These are phyloP conservation scores for Claviceps sorghi DNA, from an alignment of 2,329 filamentous ascomycete species.

Conservation along the genomic window DNA sequence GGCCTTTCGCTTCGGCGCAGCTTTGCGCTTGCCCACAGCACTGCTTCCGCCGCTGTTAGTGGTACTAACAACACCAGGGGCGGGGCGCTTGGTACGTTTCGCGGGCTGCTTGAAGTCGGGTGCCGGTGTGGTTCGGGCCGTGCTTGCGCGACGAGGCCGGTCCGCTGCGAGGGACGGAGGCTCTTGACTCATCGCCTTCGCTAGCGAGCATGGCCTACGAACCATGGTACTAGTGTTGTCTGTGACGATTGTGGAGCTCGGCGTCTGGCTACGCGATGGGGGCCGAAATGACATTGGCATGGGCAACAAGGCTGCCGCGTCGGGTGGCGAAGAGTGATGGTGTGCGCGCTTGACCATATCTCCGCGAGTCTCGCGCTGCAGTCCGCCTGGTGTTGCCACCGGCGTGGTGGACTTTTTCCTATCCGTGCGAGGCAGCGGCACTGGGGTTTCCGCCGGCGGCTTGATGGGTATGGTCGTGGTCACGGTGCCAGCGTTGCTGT, in stretches of 20 bases:
- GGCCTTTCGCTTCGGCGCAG: conserved; percentile 51
- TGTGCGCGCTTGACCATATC: conserved; percentile 28
- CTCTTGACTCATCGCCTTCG: conserved; percentile 38
- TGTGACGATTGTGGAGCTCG: conserved; percentile 17
- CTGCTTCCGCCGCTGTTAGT: conserved; percentile 46
- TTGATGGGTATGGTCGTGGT: conserved; percentile 18
- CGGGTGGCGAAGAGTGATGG: conserved; percentile 13
- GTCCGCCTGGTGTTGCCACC: conserved; percentile 12
- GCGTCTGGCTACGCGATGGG: conserved; percentile 21
- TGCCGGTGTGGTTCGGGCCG: conserved; percentile 41
- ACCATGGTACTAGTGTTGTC: conserved; percentile 22
- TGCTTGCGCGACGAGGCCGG: conserved; percentile 40
- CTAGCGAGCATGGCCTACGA: conserved; percentile 37
- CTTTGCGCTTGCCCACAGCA: conserved; percentile 58
- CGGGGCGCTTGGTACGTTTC: conserved; percentile 54
- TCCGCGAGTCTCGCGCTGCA: conserved; percentile 31
- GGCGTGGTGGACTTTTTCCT: conserved; percentile 18
- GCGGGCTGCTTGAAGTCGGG: conserved; percentile 30
- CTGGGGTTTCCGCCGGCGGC: conserved; percentile 21
- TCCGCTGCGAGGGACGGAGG: conserved; percentile 36
- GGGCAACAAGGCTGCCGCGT: conserved; percentile 1
- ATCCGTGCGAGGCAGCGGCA: conserved; percentile 22
- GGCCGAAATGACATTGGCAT: conserved; percentile 10
- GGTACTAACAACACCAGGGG: conserved; percentile 54
- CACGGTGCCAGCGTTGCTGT: conserved; percentile 11